These are phyloP conservation scores for Penstemon eatonii DNA, from an alignment of 257 asterid genomes.

Conservation along the genomic window DNA sequence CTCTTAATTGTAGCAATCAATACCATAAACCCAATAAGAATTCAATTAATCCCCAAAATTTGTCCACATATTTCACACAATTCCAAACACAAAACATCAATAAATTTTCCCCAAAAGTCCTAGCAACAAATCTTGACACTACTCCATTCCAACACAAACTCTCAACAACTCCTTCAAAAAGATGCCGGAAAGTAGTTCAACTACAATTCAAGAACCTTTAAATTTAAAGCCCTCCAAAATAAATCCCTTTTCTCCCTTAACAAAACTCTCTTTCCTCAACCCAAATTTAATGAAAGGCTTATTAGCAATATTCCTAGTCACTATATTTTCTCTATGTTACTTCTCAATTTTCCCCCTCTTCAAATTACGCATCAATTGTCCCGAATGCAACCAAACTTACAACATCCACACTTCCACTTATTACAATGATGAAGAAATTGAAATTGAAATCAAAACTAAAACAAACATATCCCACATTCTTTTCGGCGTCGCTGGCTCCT, in stretches of 20 bases:
- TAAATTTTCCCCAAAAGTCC: background rate
- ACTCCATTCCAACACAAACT: constrained; percentile 2
- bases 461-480: constrained; percentile 63
- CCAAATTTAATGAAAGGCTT: constrained; percentile 46
- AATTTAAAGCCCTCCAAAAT: constrained; percentile 43
- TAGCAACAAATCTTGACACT: background rate
- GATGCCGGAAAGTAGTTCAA: constrained; percentile 22
- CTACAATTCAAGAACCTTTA: constrained; percentile 25
- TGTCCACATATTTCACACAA: background rate
- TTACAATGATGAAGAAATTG: background rate
- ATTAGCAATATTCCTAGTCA: constrained; percentile 38
- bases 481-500: constrained; percentile 84
- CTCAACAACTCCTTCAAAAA: background rate
- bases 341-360: constrained; percentile 41
- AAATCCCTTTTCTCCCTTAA: background rate
- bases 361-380: constrained; percentile 21
- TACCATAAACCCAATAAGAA: background rate
- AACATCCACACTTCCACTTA: constrained; percentile 9
- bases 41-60: constrained; percentile 2
- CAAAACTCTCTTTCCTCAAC: constrained; percentile 5
- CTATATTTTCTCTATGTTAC: constrained; percentile 37
- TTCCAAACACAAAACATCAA: background rate
- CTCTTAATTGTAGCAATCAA: constrained; percentile 11
- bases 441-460: background rate
- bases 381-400: constrained; percentile 16